phyloP scores from a whole-genome alignment of 164 flowering plant species.

The Magnolia sinica region DNA sequence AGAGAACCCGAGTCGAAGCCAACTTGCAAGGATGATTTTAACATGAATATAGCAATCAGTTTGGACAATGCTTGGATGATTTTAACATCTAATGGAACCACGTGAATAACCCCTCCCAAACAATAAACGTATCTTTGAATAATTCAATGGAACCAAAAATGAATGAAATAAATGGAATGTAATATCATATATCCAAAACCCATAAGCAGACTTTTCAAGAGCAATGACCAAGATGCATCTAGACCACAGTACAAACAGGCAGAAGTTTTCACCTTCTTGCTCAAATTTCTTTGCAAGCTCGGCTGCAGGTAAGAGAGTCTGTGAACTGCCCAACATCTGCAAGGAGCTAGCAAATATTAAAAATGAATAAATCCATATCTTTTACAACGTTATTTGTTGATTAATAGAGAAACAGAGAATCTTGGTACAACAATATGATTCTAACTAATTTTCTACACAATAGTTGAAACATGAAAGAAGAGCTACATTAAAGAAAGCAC shows the following conservation, averaged over 20 bases:
- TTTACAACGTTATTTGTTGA: neutral
- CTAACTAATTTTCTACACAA: neutral
- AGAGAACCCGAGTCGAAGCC: no score
- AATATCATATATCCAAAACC: neutral
- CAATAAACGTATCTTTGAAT: neutral
- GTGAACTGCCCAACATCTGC: constrained; percentile 87
- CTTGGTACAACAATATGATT: neutral
- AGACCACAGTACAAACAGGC: neutral
- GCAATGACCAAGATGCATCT: neutral
- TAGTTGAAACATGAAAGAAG: neutral
- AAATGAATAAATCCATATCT: neutral
- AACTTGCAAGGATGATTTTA: no score
- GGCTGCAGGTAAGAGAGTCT: constrained; percentile 66
- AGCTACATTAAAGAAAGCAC: neutral
- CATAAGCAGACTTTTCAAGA: neutral
- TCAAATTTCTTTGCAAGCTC: constrained; percentile 79
- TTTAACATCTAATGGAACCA: no score
- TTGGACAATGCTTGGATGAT: no score
- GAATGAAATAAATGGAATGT: neutral
- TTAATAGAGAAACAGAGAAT: neutral
- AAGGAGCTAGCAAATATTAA: constrained; percentile 10
- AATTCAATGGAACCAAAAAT: neutral
- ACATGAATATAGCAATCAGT: no score
- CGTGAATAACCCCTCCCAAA: no score
- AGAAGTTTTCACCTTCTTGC: constrained; percentile 54